A percentile compares a stretch with the other conserved stretches of the same genome.
These are phyloP conservation scores for Penicillium hordei DNA, from an alignment of 2,329 filamentous ascomycete species.

Conservation along the genomic window DNA sequence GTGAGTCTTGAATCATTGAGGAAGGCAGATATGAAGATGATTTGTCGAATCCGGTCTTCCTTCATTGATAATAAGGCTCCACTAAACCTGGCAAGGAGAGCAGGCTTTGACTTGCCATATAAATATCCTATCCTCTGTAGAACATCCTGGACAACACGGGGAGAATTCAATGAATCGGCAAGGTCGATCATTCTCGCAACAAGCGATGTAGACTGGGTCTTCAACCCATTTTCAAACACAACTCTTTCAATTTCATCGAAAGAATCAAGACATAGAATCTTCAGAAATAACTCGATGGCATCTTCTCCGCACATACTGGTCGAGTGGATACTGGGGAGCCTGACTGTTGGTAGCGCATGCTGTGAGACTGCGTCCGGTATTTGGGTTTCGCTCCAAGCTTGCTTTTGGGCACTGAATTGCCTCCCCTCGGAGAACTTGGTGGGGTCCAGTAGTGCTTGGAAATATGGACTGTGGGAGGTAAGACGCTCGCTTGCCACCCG, in stretches of 20 bases:
- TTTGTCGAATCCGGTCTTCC: constrained; percentile 44
- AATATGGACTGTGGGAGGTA: constrained; percentile 40
- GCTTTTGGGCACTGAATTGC: constrained; percentile 32
- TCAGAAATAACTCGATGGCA: constrained; percentile 37
- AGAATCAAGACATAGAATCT: constrained; percentile 31
- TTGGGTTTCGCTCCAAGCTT: constrained; percentile 9
- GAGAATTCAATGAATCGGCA: constrained; percentile 38
- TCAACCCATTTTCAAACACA: constrained; percentile 29
- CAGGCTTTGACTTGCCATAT: constrained; percentile 31
- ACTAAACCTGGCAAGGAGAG: constrained; percentile 26
- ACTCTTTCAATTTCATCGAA: constrained; percentile 20
- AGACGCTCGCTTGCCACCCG: constrained; percentile 37
- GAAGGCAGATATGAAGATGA: constrained; percentile 38
- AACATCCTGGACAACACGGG: constrained; percentile 22
- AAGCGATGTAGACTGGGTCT: constrained; percentile 30
- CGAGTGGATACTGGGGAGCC: constrained; percentile 28
- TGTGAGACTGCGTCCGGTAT: background rate
- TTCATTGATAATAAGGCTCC: constrained; percentile 30
- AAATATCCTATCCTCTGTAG: constrained; percentile 30
- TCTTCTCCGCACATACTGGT: constrained; percentile 32
- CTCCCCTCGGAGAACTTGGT: constrained; percentile 45
- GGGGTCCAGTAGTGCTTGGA: constrained; percentile 41
- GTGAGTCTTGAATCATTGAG: constrained; percentile 31
- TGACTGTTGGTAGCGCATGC: constrained; percentile 28
- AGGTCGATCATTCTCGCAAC: constrained; percentile 35